A percentile compares a stretch with the other conserved stretches of the same genome.
Conservation (phyloP, 116 monocot species). For the Cymodocea nodosa region DNA sequence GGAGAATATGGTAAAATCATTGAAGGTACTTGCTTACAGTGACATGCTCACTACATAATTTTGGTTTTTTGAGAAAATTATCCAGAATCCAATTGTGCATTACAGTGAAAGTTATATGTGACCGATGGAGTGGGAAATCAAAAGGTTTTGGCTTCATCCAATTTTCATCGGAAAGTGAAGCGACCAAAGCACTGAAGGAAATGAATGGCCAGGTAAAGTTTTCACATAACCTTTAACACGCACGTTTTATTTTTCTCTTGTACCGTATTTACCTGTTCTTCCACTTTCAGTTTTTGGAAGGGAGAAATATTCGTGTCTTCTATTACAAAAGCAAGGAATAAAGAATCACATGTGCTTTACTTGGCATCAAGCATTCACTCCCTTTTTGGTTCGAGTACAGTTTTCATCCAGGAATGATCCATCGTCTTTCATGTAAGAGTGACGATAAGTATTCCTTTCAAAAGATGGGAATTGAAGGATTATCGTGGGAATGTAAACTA, state of each 20-base stretch:
- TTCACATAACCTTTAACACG: neutral
- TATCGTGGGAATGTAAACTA: no score
- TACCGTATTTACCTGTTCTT: neutral
- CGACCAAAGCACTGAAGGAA: slow-evolving; percentile 1
- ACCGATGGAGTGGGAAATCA: slow-evolving; percentile 45
- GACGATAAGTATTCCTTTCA: no score
- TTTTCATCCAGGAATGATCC: no score
- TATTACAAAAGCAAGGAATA: slow-evolving; percentile 1
- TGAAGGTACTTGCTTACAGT: slow-evolving; percentile 19
- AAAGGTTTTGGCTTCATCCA: slow-evolving; percentile 57
- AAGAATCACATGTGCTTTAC: neutral
- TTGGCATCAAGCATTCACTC: no score
- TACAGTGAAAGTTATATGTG: slow-evolving; percentile 55
- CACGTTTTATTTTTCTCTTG: neutral
- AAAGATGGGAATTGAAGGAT: no score
- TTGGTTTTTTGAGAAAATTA: neutral
- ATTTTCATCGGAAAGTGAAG: slow-evolving; percentile 19
- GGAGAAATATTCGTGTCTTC: slow-evolving; percentile 2
- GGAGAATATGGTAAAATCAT: slow-evolving; percentile 30
- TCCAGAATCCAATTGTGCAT: neutral
- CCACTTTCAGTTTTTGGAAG: slow-evolving; percentile 1
- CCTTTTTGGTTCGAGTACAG: no score
- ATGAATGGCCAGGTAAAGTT: slow-evolving; percentile 4
- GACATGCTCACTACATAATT: neutral
- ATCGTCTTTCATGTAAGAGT: no score